phyloP scores from a whole-genome alignment of 257 asterid genomes.

The Fraxinus pennsylvanica region DNA sequence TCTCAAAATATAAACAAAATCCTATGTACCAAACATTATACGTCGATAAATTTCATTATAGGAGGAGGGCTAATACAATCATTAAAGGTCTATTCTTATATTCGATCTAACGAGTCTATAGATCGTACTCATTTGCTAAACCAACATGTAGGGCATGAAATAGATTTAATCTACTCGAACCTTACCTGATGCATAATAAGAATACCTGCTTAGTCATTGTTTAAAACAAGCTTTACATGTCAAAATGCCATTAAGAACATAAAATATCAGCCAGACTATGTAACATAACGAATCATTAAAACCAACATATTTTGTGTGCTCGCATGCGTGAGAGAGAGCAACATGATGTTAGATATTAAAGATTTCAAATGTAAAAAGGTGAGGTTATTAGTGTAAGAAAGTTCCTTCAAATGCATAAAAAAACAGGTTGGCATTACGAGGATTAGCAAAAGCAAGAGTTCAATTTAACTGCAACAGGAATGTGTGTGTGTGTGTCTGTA shows the following conservation, averaged over 20 bases:
- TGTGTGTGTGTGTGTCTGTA: no score
- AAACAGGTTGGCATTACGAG: conserved; percentile 32
- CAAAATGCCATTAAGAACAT: background rate
- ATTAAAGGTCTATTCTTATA: background rate
- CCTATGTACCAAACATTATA: background rate
- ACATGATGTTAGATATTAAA: no score
- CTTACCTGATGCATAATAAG: background rate
- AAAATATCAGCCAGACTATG: background rate
- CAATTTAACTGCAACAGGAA: background rate
- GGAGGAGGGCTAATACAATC: background rate
- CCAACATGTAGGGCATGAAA: conserved; percentile 2
- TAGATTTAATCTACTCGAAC: background rate
- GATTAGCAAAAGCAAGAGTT: conserved; percentile 21
- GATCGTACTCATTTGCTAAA: background rate
- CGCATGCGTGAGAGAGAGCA: background rate
- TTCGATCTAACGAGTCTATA: background rate
- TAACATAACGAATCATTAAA: background rate
- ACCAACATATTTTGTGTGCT: background rate
- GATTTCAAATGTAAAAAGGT: conserved; percentile 19
- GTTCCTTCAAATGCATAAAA: conserved; percentile 12
- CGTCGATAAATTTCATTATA: background rate
- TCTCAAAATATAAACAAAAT: no score
- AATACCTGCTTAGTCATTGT: background rate
- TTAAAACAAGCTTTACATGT: background rate
- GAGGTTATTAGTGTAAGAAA: conserved; percentile 23